phyloP scores from a whole-genome alignment of 176 grass and related monocot species.

The Aegilops sharonensis region DNA sequence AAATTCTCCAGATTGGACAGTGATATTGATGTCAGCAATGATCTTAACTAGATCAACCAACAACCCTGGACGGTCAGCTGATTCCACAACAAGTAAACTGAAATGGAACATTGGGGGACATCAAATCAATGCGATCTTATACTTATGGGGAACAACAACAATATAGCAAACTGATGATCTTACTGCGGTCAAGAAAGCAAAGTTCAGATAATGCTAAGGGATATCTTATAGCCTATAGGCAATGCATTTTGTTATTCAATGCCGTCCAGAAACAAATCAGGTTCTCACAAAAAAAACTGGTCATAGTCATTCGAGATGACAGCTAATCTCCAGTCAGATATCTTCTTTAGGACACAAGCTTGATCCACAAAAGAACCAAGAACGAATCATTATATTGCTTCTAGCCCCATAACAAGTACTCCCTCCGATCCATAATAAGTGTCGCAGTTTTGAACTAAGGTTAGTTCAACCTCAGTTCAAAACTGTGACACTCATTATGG shows the following conservation, averaged over 20 bases:
- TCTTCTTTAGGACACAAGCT: conserved; percentile 4
- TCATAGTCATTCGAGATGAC: not conserved
- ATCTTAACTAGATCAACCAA: conserved; percentile 93
- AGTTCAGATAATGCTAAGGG: not conserved
- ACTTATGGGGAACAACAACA: not conserved
- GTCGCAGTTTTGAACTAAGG: too few species aligned
- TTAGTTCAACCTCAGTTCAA: too few species aligned
- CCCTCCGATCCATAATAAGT: too few species aligned
- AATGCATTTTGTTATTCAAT: conserved; percentile 24
- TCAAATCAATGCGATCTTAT: conserved; percentile 12
- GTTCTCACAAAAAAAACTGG: not conserved
- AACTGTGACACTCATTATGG: too few species aligned
- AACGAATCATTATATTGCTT: not conserved
- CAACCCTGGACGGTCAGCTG: conserved; percentile 86
- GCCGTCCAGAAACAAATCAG: not conserved
- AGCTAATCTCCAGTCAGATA: not conserved
- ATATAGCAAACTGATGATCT: conserved; percentile 2
- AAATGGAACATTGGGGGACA: conserved; percentile 23
- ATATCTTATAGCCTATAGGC: not conserved
- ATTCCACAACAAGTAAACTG: conserved; percentile 93
- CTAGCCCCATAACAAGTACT: not conserved
- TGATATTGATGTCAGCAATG: conserved; percentile 81
- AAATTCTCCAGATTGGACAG: conserved; percentile 91
- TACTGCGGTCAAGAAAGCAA: not conserved
- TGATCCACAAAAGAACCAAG: not conserved